Base-by-base conservation (phyloP, 2,329 filamentous ascomycete species). In the Grosmannia huntii region DNA sequence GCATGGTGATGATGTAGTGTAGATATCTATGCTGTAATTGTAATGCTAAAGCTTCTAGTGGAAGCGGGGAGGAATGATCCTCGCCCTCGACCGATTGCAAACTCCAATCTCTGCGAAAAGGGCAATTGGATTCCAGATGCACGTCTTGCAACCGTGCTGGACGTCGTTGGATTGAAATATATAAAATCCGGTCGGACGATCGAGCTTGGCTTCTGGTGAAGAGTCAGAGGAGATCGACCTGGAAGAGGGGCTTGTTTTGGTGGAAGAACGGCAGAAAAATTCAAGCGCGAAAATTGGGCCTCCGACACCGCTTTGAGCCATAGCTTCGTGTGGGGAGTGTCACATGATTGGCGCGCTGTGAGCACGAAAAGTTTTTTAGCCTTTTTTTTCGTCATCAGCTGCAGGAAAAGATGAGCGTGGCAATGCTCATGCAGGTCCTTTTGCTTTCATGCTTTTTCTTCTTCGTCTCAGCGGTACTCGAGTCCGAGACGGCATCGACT, bases 1-100 rank as follows among this genome's bases (percentile, higher is more conserved):
- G 67, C 75, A 78, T 77, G 12, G 58, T 33, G 52, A 31, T 7
- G n/a, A 52, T 14, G 46, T 7, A 33, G 31, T 33, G 25, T 27
- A 38, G 49, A 27, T 46, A 10, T 28, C 19, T 21, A 50, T 48
- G 25, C 2, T 5, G 28, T 25, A 38, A 50, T 14, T 21, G 19
- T 28, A 28, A 28, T 21, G 28, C 10, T 38, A 51, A 36, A 14
- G n/a, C 11, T 33, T 33, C 31, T 33, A 33, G 31, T 33, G 44
- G 46, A 56, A 46, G 55, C 48, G 44, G 44, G 54, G 54, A 61
- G 57, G 51, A 59, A 23, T 48, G 41, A 55, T 50, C 57, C 59
- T 57, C 57, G 53, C 57, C 55, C 57, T 56, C 57, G 46, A 48
- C 50, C 56, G 55, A 52, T 56, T 52, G 51, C 49, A 51, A 44